Conservation (phyloP, 139 green algal species). For the Mesotaenium endlicherianum region DNA sequence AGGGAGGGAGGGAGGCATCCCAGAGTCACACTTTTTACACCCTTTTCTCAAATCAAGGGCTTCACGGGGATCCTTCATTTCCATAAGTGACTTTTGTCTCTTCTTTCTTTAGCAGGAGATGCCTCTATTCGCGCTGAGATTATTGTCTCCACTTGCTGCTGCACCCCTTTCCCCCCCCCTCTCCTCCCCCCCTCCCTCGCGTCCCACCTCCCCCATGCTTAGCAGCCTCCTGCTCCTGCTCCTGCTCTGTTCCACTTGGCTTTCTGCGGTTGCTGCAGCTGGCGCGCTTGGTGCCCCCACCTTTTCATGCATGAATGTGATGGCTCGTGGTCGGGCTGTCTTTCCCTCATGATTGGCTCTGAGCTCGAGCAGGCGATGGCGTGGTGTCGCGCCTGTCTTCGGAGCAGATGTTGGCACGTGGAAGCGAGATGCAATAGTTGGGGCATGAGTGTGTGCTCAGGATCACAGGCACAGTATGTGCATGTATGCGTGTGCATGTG, state of each 20-base stretch:
- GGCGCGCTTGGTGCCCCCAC: no score
- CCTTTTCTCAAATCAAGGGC: background rate
- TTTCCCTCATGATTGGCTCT: no score
- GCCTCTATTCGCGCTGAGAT: background rate
- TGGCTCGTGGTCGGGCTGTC: no score
- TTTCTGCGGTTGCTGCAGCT: no score
- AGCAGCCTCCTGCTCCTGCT: background rate
- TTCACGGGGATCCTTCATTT: background rate
- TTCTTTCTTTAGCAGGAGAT: background rate
- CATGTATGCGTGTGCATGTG: no score
- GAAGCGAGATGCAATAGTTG: background rate
- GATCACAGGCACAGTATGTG: no score
- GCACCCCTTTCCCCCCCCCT: background rate
- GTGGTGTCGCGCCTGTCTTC: no score
- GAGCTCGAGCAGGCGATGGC: no score
- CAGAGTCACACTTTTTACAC: background rate
- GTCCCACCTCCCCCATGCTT: background rate
- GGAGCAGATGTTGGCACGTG: background rate
- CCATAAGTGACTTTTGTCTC: background rate
- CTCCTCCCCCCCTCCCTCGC: background rate
- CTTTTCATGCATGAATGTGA: no score
- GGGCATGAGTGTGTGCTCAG: no score
- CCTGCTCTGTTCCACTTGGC: background rate
- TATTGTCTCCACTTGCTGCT: background rate
- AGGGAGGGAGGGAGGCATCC: background rate